Evolutionary conservation across 2,329 filamentous ascomycete species (phyloP), one percentile per base, ranked within the genome.

Genomic region (Colletotrichum gigasporum): DNA sequence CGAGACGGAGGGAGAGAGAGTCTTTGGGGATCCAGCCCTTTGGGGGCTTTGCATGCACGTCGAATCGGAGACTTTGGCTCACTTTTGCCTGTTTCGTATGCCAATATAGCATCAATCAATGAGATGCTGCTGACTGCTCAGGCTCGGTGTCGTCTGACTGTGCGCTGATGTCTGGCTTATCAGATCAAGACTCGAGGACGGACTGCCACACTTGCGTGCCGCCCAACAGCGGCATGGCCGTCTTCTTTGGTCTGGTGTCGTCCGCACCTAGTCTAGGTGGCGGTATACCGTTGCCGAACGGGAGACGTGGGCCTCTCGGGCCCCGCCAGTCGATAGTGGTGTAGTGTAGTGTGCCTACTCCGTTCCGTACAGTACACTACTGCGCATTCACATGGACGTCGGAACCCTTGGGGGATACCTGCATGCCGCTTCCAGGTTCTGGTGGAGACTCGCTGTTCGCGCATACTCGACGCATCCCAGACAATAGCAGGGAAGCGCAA

Each of bases 401-500:
- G 28, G 56, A 35, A 35, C 28, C 45, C 37, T 45, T 58, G 32
- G 12, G 22, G 18, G 22, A 26, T 11, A 26, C n/a, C 22, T 34
- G 20, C 45, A 34, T 32, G 16, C n/a, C 20, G 7, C 10, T 34
- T 34, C 45, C 45, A 20, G 22, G 53, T 37, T 35, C 20, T 14
- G 22, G 53, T 56, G 53, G 53, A 37, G 39, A 37, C 41, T 42
- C n/a, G 30, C 30, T 58, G 60, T 59, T 63, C 55, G 32, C 32
- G 47, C 24, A 45, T 59, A 52, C 30, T 45, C 16, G 18, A 9
- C 9, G 39, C 24, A 56, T 26, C 50, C 57, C 26, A 20, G 44
- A 37, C 35, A 20, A 28, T 35, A 51, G 51, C 44, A 55, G 52
- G 51, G 51, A 56, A 20, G 30, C 18, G 42, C 26, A 16, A 20